Base-by-base conservation (phyloP, 2,329 filamentous ascomycete species). In the Myriosclerotinia duriaeana region DNA sequence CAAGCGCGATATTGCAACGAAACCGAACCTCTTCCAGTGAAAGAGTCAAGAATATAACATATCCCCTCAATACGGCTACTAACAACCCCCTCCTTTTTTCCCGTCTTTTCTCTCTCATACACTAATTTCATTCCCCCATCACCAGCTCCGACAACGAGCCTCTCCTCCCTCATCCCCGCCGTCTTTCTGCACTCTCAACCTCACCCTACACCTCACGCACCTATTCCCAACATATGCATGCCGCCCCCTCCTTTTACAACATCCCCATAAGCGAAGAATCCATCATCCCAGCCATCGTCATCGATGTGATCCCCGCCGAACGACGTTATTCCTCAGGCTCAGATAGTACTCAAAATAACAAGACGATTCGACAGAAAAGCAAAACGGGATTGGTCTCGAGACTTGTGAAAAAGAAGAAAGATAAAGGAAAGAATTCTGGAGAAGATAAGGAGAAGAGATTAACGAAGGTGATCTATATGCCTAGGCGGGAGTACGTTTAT, bases 401-500 rank as follows among this genome's bases (percentile, higher is more conserved):
- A 60, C 22, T 58, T 22, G 63, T 65, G 2, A 65, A 53, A n/a
- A 66, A 68, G 48, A 67, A 66, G 50, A 64, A 66, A 26, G 53
- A 67, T 15, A 70, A 73, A 34, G 69, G 14, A 11, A 64, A 17
- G 34, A 22, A n/a, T 22, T n/a, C 17, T 5, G 61, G 15, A 38
- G n/a, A 60, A 12, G 46, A 65, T 20, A 40, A 59, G n/a, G 64
- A 34, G 7, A 66, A 66, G 46, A 65, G 44, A 5, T 62, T 73
- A 17, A 69, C 70, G 5, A 76, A 74, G 52, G 74, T 75, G 22
- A 67, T 75, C 8, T 75, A 71, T 58, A 76, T 76, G 75, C 75
- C 75, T 17, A 67, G 74, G 53, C 44, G 68, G 40, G 75, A 76
- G 30, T 65, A 65, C 53, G 63, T 44, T 17, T 1, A 12, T 30